Evolutionary conservation across 108 stramenopile genomes (phyloP).

Genomic region (Fragilaria radians): DNA sequence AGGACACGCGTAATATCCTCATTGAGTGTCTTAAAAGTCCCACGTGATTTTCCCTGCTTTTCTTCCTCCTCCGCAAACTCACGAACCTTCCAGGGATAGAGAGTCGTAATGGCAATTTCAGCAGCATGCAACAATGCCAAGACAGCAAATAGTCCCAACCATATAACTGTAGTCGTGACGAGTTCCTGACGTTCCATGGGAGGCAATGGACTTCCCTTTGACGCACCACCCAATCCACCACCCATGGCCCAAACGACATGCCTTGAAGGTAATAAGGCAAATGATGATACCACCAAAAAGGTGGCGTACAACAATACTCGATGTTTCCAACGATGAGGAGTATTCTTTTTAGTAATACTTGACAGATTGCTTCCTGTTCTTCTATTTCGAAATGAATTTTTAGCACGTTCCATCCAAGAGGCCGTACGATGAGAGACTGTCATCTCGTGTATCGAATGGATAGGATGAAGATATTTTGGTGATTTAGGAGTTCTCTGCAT

Average conservation of each 20-base stretch:
- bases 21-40: slow-evolving; percentile 85
- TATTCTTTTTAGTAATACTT: too few relatives aligned
- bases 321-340: too few relatives aligned
- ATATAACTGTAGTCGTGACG: slow-evolving; percentile 27
- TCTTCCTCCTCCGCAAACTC: slow-evolving; percentile 97
- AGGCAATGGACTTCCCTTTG: slow-evolving; percentile 15
- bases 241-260: slow-evolving; percentile 26
- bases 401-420: too few relatives aligned
- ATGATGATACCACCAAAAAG: too few relatives aligned
- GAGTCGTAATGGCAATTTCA: slow-evolving; percentile 95
- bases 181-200: slow-evolving; percentile 26
- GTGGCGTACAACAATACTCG: too few relatives aligned
- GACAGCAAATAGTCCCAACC: slow-evolving; percentile 45
- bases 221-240: slow-evolving; percentile 15
- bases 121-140: slow-evolving; percentile 84
- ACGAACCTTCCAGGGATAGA: slow-evolving; percentile 95
- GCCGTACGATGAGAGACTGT: too few relatives aligned
- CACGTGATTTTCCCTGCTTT: slow-evolving; percentile 43
- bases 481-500: too few relatives aligned
- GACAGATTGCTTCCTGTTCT: too few relatives aligned
- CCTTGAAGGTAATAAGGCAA: too few relatives aligned
- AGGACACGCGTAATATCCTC: slow-evolving; percentile 93
- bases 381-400: too few relatives aligned
- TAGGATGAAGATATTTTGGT: too few relatives aligned
- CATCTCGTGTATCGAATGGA: too few relatives aligned